These are phyloP conservation scores for Amaranthus hypochondriacus DNA, from an alignment of 148 eudicot genomes.

Conservation along the genomic window DNA sequence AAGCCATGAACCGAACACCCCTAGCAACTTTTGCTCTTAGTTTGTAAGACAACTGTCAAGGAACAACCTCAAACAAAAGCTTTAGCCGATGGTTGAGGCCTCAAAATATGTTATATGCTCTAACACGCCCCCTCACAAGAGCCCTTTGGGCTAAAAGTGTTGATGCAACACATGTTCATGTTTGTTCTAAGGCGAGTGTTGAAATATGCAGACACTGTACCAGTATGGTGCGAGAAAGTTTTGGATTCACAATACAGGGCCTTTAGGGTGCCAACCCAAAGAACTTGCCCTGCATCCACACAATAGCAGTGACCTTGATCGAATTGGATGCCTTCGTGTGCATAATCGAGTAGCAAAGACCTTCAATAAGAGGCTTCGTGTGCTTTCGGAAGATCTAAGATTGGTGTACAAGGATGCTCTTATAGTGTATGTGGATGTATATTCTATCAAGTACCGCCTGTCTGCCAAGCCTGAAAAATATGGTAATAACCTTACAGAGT, in stretches of 20 bases:
- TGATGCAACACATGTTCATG: no score
- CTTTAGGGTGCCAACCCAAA: conserved; percentile 42
- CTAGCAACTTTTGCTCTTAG: not conserved
- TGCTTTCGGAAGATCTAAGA: conserved; percentile 26
- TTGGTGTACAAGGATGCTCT: conserved; percentile 28
- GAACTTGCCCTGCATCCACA: conserved; percentile 38
- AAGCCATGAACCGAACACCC: no score
- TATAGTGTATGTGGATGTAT: conserved; percentile 38
- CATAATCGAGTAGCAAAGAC: conserved; percentile 38
- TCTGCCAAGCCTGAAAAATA: conserved; percentile 29
- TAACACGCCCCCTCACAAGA: no score
- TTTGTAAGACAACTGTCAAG: not conserved
- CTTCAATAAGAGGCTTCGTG: conserved; percentile 30
- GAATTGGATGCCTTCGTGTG: conserved; percentile 27
- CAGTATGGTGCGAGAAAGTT: conserved; percentile 36
- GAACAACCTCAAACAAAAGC: no score
- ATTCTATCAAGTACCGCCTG: conserved; percentile 34
- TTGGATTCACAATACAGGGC: conserved; percentile 54
- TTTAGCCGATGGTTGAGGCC: no score
- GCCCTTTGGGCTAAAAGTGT: no score
- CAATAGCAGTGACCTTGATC: conserved; percentile 29
- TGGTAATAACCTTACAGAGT: conserved; percentile 19
- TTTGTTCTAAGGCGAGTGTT: not conserved
- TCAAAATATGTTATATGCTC: no score
- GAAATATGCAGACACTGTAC: conserved; percentile 29